Base-by-base conservation (phyloP, 306 rosid genomes). In the Inga leiocalycina region DNA sequence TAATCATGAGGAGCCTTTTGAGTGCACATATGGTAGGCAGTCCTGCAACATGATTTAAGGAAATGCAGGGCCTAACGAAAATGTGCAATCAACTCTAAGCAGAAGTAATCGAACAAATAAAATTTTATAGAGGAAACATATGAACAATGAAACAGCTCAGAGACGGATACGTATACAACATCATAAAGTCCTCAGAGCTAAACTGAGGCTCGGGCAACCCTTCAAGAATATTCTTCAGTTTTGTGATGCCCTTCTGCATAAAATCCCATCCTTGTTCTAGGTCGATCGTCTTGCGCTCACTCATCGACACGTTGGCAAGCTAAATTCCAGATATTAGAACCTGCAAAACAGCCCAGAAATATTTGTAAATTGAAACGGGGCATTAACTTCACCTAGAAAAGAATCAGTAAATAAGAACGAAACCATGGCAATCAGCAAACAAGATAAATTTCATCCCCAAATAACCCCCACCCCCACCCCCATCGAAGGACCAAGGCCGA, bases 1-100 rank as follows among this genome's bases (percentile, higher is more conserved):
- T 90, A 92, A 67, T 92, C 97, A 75, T 89, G 88, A 3, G 97
- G 97, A 54, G 94, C 92, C 87, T 92, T 92, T 35, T 92, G 97
- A 17, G 97, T 92, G 74, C 97, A 92, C 97, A 92, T 92, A 43
- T 91, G 89, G 68, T 91, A 92, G 85, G 89, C 88, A 64, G 94
- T 90, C 71, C 97, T 92, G 91, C 80, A 83, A 82, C 61, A 66
- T 0, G 39, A 76, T 56, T 81, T 51, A 80, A 85, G 79, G 84
- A 86, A 83, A 79, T 56, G 22, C 6, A 71, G 66, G 14, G 10
- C 19, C 30, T 49, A 56, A 74, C 32, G 11, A 15, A 74, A 35
- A 64, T 64, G 80, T 10, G 79, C 48, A 71, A n/a, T 59, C 20
- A 76, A 52, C 59, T 71, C 56, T 39, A 20, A 45, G 61, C 39